Conservation (phyloP, 768 basidiomycete species). For the Hemileccinum rubropunctum region DNA sequence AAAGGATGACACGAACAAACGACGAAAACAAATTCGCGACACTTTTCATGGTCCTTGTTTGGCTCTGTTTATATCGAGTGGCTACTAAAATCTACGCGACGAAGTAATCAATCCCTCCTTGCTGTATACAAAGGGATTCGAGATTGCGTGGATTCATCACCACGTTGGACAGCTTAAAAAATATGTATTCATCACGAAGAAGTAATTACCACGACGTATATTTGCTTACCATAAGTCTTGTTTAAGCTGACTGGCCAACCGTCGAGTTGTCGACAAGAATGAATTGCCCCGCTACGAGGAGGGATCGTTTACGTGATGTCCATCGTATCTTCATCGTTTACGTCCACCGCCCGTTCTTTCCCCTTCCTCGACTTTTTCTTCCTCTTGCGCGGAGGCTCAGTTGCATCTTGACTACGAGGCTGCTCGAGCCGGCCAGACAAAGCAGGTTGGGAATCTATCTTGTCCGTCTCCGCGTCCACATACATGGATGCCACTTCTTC, state of each 20-base stretch:
- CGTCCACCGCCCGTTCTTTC: slow-evolving; percentile 26
- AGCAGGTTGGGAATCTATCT: not conserved
- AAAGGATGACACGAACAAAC: slow-evolving; percentile 17
- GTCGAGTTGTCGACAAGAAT: too few species aligned
- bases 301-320: slow-evolving; percentile 10
- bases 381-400: slow-evolving; percentile 9
- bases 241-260: too few species aligned
- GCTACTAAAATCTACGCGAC: slow-evolving; percentile 3
- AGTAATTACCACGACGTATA: too few species aligned
- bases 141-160: too few species aligned
- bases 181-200: too few species aligned
- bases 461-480: slow-evolving; percentile 11
- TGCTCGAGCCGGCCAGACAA: slow-evolving; percentile 1
- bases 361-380: slow-evolving; percentile 22
- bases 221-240: not conserved
- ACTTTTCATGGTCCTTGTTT: slow-evolving; percentile 28
- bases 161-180: too few species aligned
- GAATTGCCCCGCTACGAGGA: too few species aligned
- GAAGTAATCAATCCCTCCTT: too few species aligned
- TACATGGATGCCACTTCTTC: slow-evolving; percentile 22
- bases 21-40: slow-evolving; percentile 15
- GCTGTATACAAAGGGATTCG: too few species aligned
- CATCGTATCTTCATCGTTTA: slow-evolving; percentile 16
- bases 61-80: slow-evolving; percentile 25
- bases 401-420: not conserved